phyloP scores from a whole-genome alignment of 1,284 basidiomycete genomes.

The Naganishia cerealis region DNA sequence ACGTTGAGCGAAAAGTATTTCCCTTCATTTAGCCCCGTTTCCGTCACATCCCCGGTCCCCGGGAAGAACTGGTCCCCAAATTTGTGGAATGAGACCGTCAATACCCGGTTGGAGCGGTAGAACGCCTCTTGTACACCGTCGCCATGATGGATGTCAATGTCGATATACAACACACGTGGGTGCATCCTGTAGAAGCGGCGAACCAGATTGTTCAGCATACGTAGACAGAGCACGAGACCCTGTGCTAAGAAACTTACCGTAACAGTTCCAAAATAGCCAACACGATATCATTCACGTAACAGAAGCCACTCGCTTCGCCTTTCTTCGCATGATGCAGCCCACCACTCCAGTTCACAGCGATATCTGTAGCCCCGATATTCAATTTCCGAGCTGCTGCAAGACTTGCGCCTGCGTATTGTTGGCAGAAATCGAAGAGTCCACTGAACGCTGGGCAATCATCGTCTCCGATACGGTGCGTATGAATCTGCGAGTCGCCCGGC shows the following conservation, averaged over 20 bases:
- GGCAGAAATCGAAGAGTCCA: conserved; percentile 88
- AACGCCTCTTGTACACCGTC: conserved; percentile 97
- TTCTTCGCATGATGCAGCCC: conserved; percentile 94
- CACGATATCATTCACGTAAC: conserved; percentile 94
- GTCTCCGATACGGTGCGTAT: conserved; percentile 56
- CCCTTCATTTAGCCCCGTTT: conserved; percentile 77
- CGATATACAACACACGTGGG: conserved; percentile 89
- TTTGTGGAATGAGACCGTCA: conserved; percentile 99
- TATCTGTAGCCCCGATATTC: conserved; percentile 82
- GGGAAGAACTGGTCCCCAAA: conserved; percentile 99
- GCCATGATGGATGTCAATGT: conserved; percentile 96
- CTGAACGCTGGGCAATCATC: conserved; percentile 93
- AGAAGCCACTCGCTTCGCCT: conserved; percentile 92
- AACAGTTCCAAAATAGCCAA: conserved; percentile 88
- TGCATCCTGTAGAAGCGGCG: conserved; percentile 63
- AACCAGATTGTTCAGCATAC: background rate
- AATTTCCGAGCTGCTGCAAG: conserved; percentile 86
- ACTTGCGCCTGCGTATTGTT: conserved; percentile 86
- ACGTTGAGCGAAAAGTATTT: conserved; percentile 97
- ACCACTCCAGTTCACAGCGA: conserved; percentile 96
- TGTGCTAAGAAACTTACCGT: conserved; percentile 59
- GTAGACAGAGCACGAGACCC: too few relatives aligned
- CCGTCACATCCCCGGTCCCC: conserved; percentile 87
- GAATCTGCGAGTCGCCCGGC: conserved; percentile 54
- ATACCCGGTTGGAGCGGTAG: conserved; percentile 93